Evolutionary conservation across 1,284 basidiomycete species (phyloP), one percentile per base, ranked within the genome.

Genomic region (Schizopora paradoxa): DNA sequence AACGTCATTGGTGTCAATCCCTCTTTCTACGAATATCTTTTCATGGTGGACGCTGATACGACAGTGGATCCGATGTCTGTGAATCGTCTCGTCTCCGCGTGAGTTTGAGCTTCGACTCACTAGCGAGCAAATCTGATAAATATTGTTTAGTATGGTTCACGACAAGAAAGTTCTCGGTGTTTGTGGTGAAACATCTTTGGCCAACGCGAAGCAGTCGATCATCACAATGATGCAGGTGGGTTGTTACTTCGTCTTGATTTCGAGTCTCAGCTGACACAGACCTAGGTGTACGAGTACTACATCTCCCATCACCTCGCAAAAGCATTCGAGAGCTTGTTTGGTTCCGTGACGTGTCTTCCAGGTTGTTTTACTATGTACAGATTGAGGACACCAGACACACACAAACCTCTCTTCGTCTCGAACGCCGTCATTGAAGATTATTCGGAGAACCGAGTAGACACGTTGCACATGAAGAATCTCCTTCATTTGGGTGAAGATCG

Each of bases 1-100:
- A 98, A 99, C 61, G 92, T 99, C 45, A 98, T 99, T 57, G 95
- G 95, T 65, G 91, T 99, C 58, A 95, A 99, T 65, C 95, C 94
- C 6, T 86, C 91, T 1, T 97, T 98, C 70, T 99, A 98, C 69
- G 95, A 98, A 66, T 98, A 97, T 62, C 63, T 96, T 52, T 89
- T 99, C 73, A 95, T 88, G 67, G 85, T 99, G 38, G 95, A 99
- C 68, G 94, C 95, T 52, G 95, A 99, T 78, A 99, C 96, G 0
- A 90, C 86, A 18, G 91, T 94, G 26, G 83, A 91, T 47, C 81
- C 89, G 19, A 67, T 85, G 54, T 91, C 90, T 4, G 69, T 95
- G 45, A 96, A 96, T 63, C 80, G 90, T 22, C 73, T 96, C 48
- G 84, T 98, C 51, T 94, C 93, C 57, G 90, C 91, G 85, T 89